A percentile compares a stretch with the other conserved stretches of the same genome.
Evolutionary conservation across 805 yeast species (phyloP).

Genomic region (Yamadazyma endophytica): DNA sequence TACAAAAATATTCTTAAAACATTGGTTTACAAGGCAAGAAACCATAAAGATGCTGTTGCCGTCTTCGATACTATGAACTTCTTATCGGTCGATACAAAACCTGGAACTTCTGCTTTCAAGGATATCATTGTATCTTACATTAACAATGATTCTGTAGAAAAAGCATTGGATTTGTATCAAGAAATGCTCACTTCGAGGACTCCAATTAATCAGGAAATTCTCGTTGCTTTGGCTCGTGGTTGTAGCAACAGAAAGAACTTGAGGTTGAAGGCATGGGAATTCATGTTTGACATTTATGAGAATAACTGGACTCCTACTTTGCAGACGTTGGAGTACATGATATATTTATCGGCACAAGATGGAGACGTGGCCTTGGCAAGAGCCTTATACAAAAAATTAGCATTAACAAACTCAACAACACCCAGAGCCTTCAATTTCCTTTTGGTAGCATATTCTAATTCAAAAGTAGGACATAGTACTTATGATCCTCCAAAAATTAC

Average conservation of each 20-base stretch:
- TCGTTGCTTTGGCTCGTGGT: conserved; percentile 61
- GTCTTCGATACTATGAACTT: conserved; percentile 86
- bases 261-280: conserved; percentile 68
- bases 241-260: conserved; percentile 52
- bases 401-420: conserved; percentile 18
- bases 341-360: conserved; percentile 72
- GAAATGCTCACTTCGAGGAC: conserved; percentile 49
- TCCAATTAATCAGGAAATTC: conserved; percentile 29
- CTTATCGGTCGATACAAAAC: conserved; percentile 58
- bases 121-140: conserved; percentile 67
- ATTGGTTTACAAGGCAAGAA: conserved; percentile 47
- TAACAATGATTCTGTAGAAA: conserved; percentile 60
- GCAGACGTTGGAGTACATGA: conserved; percentile 59
- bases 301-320: conserved; percentile 39
- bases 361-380: conserved; percentile 74
- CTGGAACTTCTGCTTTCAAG: conserved; percentile 65
- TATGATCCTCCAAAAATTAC: conserved; percentile 28
- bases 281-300: conserved; percentile 60
- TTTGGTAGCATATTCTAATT: conserved; percentile 46
- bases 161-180: conserved; percentile 68
- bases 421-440: conserved; percentile 42
- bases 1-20: conserved; percentile 60
- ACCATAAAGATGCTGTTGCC: conserved; percentile 59
- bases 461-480: conserved; percentile 11
- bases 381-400: conserved; percentile 53